A percentile compares a stretch with the other conserved stretches of the same genome.
phyloP scores from a whole-genome alignment of 768 basidiomycete genomes.

The Cyclocybe aegerita region DNA sequence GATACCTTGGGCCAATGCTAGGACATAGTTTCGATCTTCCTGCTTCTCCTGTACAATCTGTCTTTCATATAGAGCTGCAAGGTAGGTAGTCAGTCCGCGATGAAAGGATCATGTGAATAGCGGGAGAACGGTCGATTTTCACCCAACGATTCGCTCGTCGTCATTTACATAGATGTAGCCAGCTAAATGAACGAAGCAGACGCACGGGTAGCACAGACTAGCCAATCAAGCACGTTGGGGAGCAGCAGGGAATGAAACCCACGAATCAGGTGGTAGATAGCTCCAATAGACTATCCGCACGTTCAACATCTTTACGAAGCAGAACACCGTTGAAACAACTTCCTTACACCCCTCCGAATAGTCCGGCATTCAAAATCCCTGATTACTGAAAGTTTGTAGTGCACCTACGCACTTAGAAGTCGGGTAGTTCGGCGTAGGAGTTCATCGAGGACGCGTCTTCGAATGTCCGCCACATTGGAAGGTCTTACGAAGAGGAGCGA shows the following conservation, averaged over 20 bases:
- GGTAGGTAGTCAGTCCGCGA: constrained; percentile 4
- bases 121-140: background rate
- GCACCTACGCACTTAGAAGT: constrained; percentile 3
- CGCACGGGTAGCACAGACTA: too few species aligned
- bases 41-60: background rate
- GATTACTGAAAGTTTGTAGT: background rate
- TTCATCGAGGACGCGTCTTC: background rate
- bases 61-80: background rate
- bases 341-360: background rate
- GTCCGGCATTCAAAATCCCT: constrained; percentile 6
- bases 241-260: background rate
- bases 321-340: background rate
- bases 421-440: background rate
- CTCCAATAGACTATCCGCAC: background rate
- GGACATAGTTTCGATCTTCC: constrained; percentile 5
- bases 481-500: background rate
- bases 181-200: too few species aligned
- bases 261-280: background rate
- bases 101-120: constrained; percentile 7
- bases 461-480: background rate
- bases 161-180: background rate
- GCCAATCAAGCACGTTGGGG: too few species aligned
- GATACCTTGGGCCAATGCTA: constrained; percentile 5
- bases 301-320: background rate
- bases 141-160: background rate